Conservation (phyloP, 1,284 basidiomycete genomes). For the Singerocomus inundabilis region DNA sequence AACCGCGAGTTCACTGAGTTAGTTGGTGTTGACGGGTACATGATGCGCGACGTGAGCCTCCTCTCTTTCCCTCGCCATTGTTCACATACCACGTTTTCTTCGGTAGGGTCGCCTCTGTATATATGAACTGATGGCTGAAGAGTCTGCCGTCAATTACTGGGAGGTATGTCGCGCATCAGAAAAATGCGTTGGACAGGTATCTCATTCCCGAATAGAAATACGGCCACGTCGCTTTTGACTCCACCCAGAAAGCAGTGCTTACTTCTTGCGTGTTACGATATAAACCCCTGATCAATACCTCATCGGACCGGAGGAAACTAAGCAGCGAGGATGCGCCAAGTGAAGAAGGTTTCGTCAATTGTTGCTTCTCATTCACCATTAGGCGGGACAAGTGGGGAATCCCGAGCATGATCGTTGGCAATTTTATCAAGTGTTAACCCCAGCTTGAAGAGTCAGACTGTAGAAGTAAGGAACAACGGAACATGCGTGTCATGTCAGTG, state of each 20-base stretch:
- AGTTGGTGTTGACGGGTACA: slow-evolving; percentile 79
- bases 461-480: not conserved
- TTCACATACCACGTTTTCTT: not conserved
- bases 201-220: slow-evolving; percentile 63
- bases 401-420: slow-evolving; percentile 90
- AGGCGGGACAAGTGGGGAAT: slow-evolving; percentile 88
- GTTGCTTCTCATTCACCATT: slow-evolving; percentile 96
- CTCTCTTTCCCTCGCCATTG: slow-evolving; percentile 15
- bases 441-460: not conserved
- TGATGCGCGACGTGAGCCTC: slow-evolving; percentile 72
- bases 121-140: slow-evolving; percentile 96
- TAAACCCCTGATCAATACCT: slow-evolving; percentile 53
- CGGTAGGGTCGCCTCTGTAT: slow-evolving; percentile 85
- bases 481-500: not conserved
- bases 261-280: slow-evolving; percentile 90
- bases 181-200: not conserved
- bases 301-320: slow-evolving; percentile 25
- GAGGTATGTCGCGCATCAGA: slow-evolving; percentile 56
- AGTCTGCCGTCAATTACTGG: slow-evolving; percentile 97
- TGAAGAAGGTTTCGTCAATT: slow-evolving; percentile 80
- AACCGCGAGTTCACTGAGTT: slow-evolving; percentile 93
- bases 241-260: slow-evolving; percentile 84
- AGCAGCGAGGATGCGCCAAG: slow-evolving; percentile 23
- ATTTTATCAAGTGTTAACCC: slow-evolving; percentile 65
- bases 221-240: slow-evolving; percentile 92